phyloP scores from a whole-genome alignment of 176 grass and related monocot genomes.

The Eragrostis curvula region DNA sequence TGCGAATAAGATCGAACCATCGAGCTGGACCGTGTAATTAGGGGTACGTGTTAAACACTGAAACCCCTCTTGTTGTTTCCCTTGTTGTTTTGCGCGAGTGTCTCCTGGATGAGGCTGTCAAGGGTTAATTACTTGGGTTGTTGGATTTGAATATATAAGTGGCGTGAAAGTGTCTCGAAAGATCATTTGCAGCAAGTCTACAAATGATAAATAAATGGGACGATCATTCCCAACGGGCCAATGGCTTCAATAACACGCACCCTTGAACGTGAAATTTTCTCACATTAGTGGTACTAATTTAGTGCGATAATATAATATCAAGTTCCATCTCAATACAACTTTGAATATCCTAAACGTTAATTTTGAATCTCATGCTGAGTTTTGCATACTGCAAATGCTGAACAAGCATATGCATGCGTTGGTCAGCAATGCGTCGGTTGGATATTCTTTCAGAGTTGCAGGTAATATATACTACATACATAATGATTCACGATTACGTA shows the following conservation, averaged over 20 bases:
- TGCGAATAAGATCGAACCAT: constrained; percentile 5
- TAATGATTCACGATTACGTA: neutral
- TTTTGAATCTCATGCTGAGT: neutral
- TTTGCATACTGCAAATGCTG: neutral
- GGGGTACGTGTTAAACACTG: neutral
- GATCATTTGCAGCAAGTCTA: neutral
- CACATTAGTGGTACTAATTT: neutral
- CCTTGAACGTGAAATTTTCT: neutral
- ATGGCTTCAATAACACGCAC: neutral
- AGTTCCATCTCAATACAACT: neutral
- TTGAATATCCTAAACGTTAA: neutral
- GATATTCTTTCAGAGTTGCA: too few relatives aligned
- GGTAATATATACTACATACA: too few relatives aligned
- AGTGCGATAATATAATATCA: neutral
- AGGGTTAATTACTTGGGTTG: neutral
- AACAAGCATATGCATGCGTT: neutral
- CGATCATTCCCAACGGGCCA: neutral
- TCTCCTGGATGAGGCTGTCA: constrained; percentile 11
- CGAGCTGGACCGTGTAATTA: neutral
- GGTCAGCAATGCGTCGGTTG: neutral
- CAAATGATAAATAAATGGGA: neutral
- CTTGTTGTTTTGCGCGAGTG: constrained; percentile 2
- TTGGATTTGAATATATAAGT: neutral
- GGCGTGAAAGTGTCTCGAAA: neutral
- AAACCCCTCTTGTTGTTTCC: neutral